Percentiles rank a stretch among this genome's conserved stretches.
phyloP scores from a whole-genome alignment of 2,329 filamentous ascomycete genomes.

The Ustulina deusta region DNA sequence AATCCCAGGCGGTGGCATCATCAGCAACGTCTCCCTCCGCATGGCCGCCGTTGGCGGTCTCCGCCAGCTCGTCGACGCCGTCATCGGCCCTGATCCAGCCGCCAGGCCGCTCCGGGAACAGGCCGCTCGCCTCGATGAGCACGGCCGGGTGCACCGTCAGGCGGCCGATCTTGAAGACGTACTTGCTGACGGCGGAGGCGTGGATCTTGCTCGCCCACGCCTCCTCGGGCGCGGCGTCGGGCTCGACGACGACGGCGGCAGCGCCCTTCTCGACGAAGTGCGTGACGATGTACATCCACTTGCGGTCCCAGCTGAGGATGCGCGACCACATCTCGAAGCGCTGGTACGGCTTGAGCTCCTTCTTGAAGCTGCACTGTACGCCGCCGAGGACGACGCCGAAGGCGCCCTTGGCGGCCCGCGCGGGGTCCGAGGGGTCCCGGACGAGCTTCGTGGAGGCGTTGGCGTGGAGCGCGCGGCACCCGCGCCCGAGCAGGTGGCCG shows the following conservation, averaged over 20 bases:
- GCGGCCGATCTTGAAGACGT: conserved; percentile 84
- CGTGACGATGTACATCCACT: conserved; percentile 83
- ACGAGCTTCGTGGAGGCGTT: conserved; percentile 66
- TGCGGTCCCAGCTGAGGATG: conserved; percentile 80
- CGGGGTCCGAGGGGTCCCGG: conserved; percentile 58
- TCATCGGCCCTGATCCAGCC: conserved; percentile 66
- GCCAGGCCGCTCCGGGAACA: conserved; percentile 79
- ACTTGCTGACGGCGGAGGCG: conserved; percentile 80
- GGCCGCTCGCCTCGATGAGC: conserved; percentile 75
- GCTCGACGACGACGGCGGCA: no score
- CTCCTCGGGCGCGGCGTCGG: conserved; percentile 56
- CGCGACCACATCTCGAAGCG: conserved; percentile 80
- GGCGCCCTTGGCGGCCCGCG: conserved; percentile 61
- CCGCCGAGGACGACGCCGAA: conserved; percentile 77
- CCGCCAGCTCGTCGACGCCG: conserved; percentile 40
- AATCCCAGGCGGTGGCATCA: conserved; percentile 64
- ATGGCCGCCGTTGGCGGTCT: conserved; percentile 54
- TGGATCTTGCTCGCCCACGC: conserved; percentile 75
- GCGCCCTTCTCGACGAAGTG: conserved; percentile 76
- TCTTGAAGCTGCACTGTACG: conserved; percentile 78
- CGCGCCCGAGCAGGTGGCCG: conserved; percentile 72
- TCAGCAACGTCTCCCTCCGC: conserved; percentile 53
- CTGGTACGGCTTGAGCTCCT: conserved; percentile 77
- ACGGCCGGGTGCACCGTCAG: conserved; percentile 87
- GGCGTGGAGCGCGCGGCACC: conserved; percentile 63